Conservation (phyloP, 768 basidiomycete genomes). For the Leucocoprinus birnbaumii region DNA sequence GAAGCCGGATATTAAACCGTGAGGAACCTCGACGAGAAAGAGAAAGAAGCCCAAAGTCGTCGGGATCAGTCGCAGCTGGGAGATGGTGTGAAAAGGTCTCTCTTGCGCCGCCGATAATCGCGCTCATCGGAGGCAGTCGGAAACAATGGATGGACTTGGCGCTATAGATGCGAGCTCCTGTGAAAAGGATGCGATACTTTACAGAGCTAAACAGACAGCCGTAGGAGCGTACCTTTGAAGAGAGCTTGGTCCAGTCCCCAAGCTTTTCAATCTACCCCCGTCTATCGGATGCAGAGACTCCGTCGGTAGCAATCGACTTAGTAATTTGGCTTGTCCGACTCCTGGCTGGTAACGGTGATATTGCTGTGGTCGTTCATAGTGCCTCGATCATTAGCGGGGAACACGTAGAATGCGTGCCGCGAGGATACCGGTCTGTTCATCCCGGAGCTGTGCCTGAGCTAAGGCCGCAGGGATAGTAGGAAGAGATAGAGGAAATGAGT, state of each 20-base stretch:
- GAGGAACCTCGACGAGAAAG: not conserved
- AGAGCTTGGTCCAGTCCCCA: conserved; percentile 2
- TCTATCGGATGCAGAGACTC: not conserved
- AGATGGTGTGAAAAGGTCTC: not conserved
- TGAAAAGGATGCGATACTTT: conserved; percentile 6
- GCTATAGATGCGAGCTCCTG: not conserved
- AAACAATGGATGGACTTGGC: not conserved
- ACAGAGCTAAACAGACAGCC: conserved; percentile 6
- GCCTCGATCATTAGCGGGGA: not conserved
- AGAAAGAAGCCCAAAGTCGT: not conserved
- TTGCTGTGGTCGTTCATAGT: not conserved
- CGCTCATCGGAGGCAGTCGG: not conserved
- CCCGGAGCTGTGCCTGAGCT: not conserved
- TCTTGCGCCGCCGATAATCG: not conserved
- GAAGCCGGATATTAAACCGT: not conserved
- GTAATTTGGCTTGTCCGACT: not conserved
- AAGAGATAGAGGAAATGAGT: not conserved
- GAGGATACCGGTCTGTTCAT: not conserved
- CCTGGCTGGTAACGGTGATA: not conserved
- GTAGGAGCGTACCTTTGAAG: conserved; percentile 8
- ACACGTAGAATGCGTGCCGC: not conserved
- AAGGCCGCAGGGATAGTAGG: not conserved
- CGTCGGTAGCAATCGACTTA: not conserved
- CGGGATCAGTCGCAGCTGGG: not conserved
- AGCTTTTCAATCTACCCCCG: conserved; percentile 5